Percentiles rank a stretch among this genome's conserved stretches.
phyloP scores from a whole-genome alignment of 2,329 filamentous ascomycete species.

The Epichloe scottii region DNA sequence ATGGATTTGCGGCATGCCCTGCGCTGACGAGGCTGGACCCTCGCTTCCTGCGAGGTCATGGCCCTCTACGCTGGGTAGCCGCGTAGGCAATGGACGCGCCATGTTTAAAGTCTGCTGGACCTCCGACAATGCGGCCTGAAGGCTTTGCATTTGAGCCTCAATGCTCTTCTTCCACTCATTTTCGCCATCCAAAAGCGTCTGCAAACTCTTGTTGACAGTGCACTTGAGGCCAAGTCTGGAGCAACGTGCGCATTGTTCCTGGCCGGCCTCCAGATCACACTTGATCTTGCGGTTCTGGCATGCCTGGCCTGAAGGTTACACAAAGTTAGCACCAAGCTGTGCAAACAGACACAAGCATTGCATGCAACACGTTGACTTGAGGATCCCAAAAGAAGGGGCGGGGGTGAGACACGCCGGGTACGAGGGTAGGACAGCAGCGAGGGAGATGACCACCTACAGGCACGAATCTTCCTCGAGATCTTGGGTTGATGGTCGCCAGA shows the following conservation, averaged over 20 bases:
- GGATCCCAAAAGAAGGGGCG: not conserved
- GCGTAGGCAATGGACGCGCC: constrained; percentile 2
- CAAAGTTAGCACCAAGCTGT: not conserved
- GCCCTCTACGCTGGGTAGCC: not conserved
- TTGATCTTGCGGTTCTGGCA: constrained; percentile 43
- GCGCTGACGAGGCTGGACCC: not conserved
- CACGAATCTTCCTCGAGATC: constrained; percentile 20
- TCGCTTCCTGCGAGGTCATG: not conserved
- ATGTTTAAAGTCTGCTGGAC: constrained; percentile 13
- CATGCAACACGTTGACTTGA: not conserved
- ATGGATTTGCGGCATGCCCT: not conserved
- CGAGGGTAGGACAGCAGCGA: not conserved
- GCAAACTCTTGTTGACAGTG: constrained; percentile 41
- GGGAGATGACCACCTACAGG: constrained; percentile 16
- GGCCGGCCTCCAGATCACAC: constrained; percentile 34
- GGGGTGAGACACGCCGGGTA: not conserved
- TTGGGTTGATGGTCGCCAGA: constrained; percentile 13
- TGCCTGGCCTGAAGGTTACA: constrained; percentile 20
- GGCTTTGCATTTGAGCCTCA: constrained; percentile 14
- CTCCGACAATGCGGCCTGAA: constrained; percentile 16
- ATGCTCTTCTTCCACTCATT: constrained; percentile 28
- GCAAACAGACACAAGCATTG: not conserved
- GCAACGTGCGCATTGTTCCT: constrained; percentile 35
- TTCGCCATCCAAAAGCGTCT: constrained; percentile 41
- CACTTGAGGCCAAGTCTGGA: constrained; percentile 36